Percentiles rank a stretch among this genome's conserved stretches.
These are phyloP conservation scores for Earliella scabrosa DNA, from an alignment of 1,284 basidiomycete species.

Conservation along the genomic window DNA sequence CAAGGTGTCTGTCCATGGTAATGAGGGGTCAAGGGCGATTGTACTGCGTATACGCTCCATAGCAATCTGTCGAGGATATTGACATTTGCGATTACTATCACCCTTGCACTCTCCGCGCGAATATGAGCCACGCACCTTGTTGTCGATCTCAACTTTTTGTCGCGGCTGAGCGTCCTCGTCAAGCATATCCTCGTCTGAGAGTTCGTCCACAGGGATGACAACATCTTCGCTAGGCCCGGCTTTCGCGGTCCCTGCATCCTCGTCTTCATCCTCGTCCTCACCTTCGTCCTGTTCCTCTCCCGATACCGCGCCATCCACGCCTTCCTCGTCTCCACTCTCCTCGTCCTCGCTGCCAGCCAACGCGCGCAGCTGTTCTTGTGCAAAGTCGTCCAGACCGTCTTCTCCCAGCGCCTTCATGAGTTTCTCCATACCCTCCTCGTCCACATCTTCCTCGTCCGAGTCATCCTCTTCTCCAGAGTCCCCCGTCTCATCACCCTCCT, in stretches of 20 bases:
- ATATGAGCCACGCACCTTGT: slow-evolving; percentile 79
- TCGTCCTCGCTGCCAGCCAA: slow-evolving; percentile 43
- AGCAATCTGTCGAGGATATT: slow-evolving; percentile 61
- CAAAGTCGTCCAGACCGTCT: slow-evolving; percentile 68
- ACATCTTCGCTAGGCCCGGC: slow-evolving; percentile 31
- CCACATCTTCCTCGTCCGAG: slow-evolving; percentile 55
- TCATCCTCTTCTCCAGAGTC: slow-evolving; percentile 2
- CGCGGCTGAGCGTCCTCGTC: slow-evolving; percentile 80
- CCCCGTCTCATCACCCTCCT: slow-evolving; percentile 36
- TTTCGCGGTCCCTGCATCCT: slow-evolving; percentile 30
- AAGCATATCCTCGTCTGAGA: slow-evolving; percentile 55
- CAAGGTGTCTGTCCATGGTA: slow-evolving; percentile 89
- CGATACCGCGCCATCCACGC: slow-evolving; percentile 23
- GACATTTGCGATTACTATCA: no score
- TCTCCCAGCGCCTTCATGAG: slow-evolving; percentile 71
- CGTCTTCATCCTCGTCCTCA: slow-evolving; percentile 29
- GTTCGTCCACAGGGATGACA: slow-evolving; percentile 70
- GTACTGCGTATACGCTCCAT: slow-evolving; percentile 81
- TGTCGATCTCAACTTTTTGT: slow-evolving; percentile 85
- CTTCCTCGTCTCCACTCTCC: slow-evolving; percentile 38
- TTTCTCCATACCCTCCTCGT: slow-evolving; percentile 67
- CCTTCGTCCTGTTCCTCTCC: slow-evolving; percentile 38
- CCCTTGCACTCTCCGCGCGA: no score
- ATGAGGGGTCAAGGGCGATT: slow-evolving; percentile 75
- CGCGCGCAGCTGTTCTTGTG: slow-evolving; percentile 51